A percentile compares a stretch with the other conserved stretches of the same genome.
Conservation (phyloP, 1,284 basidiomycete genomes). For the Naganishia sp. region DNA sequence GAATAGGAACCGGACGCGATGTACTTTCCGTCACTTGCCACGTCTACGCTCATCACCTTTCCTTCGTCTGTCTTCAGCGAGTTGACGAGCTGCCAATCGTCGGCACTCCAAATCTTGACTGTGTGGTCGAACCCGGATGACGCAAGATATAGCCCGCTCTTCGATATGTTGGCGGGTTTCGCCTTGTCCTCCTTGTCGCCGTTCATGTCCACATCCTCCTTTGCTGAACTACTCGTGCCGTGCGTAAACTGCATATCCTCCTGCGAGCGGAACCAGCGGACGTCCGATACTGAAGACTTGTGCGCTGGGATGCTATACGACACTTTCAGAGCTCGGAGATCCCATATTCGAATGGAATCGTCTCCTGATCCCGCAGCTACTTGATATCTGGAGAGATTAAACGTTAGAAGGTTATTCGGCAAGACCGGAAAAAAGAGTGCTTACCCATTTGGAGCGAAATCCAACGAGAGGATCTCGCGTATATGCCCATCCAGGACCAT, state of each 20-base stretch:
- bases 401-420: background rate
- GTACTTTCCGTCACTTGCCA: slow-evolving; percentile 76
- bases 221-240: slow-evolving; percentile 33
- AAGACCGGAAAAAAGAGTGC: slow-evolving; percentile 37
- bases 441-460: slow-evolving; percentile 93
- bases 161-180: slow-evolving; percentile 51
- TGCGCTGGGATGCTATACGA: slow-evolving; percentile 98
- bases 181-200: slow-evolving; percentile 30
- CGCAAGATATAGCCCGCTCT: slow-evolving; percentile 87
- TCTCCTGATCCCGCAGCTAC: slow-evolving; percentile 95
- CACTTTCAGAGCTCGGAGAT: slow-evolving; percentile 85
- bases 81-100: slow-evolving; percentile 92
- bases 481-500: slow-evolving; percentile 99
- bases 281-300: slow-evolving; percentile 88
- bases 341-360: slow-evolving; percentile 98
- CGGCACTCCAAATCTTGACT: slow-evolving; percentile 95
- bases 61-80: slow-evolving; percentile 89
- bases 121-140: slow-evolving; percentile 93
- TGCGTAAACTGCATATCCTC: slow-evolving; percentile 19
- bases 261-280: slow-evolving; percentile 78
- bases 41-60: slow-evolving; percentile 97
- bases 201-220: slow-evolving; percentile 53
- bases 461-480: slow-evolving; percentile 85
- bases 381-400: slow-evolving; percentile 69
- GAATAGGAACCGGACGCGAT: slow-evolving; percentile 89